Base-by-base conservation (phyloP, 2,329 filamentous ascomycete species). In the Aspergillus sp. region DNA sequence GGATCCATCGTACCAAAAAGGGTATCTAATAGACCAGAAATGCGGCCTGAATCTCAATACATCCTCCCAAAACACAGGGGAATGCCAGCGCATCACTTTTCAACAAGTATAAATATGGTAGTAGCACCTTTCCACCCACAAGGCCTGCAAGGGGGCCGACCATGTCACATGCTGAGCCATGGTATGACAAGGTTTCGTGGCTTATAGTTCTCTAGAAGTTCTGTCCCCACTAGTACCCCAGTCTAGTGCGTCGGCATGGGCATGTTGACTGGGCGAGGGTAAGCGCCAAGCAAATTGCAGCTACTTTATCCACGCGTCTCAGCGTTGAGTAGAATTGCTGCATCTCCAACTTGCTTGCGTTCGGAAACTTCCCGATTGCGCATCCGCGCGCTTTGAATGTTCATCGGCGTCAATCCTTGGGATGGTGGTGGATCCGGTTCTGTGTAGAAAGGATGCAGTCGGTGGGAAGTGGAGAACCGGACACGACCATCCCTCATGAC, bases 341-440 rank as follows among this genome's bases (percentile, higher is more conserved):
- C 88, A 80, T 97, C 93, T 64, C 92, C 93, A 58, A 96, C 93
- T 79, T 97, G 93, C 77, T 90, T 90, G 66, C 93, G 84, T 80
- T 94, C 91, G 61, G 90, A 91, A 61, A 97, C 84, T 78, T 96
- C 93, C 64, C 86, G 80, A 66, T 82, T 84, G 70, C 85, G 87
- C 67, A 91, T 84, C 71, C 88, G 89, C 78, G 88, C 87, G 54
- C 84, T 78, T 73, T 81, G 81, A 69, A 79, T 76, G 53, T 80
- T 78, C 74, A 82, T 81, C 60, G 72, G 76, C 75, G 81, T 80
- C 78, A 82, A 80, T 81, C 80, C 79, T 78, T 78, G 80, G 72
- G 80, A 77, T 73, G 70, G 73, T 71, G 61, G 62, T 63, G 66
- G 67, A 48, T 69, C 69, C 62, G 69, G 68, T 64, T 72, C 71